phyloP scores from a whole-genome alignment of 257 asterid species.

The Ligustrum vulgare region DNA sequence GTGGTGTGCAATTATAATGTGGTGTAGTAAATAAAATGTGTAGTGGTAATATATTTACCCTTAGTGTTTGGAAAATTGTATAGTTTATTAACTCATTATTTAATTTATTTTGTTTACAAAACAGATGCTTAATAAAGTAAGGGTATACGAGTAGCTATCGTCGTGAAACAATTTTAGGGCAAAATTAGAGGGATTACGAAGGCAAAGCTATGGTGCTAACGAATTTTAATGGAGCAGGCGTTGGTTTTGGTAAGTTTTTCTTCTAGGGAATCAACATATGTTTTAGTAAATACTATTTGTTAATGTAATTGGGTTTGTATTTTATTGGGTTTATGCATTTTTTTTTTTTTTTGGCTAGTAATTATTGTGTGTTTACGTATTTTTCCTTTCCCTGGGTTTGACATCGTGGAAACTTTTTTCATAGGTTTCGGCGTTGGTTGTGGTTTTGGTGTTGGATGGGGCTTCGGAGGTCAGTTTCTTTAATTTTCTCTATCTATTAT shows the following conservation, averaged over 20 bases:
- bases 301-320: background rate
- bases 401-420: background rate
- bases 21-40: no score
- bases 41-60: no score
- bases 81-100: no score
- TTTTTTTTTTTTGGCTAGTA: background rate
- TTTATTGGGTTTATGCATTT: background rate
- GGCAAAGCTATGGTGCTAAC: constrained; percentile 47
- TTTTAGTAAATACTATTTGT: background rate
- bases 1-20: no score
- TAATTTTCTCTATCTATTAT: background rate
- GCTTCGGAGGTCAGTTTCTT: constrained; percentile 71
- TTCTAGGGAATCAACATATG: background rate
- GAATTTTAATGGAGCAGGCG: constrained; percentile 72
- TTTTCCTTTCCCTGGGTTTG: background rate
- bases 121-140: no score
- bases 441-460: constrained; percentile 92
- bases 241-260: constrained; percentile 61
- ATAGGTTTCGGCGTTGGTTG: constrained; percentile 86
- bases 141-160: no score
- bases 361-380: background rate
- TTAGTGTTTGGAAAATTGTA: no score
- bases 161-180: no score
- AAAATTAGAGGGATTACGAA: background rate
- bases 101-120: no score